Percentiles rank a stretch among this genome's conserved stretches.
These are phyloP conservation scores for Lathyrus tuberosus DNA, from an alignment of 306 rosid species.

Conservation along the genomic window DNA sequence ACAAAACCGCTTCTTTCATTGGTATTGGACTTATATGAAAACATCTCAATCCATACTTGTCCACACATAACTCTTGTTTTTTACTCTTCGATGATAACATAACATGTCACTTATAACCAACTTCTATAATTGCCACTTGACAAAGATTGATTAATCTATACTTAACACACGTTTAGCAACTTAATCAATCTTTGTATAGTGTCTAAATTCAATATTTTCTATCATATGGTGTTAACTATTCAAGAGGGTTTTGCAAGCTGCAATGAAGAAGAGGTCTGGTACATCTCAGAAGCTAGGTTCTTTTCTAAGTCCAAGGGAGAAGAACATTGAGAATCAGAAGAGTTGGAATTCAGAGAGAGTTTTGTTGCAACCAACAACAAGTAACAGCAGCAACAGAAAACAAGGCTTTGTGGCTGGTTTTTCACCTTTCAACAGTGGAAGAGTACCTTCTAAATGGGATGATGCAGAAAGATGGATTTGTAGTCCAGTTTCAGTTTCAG, in stretches of 20 bases:
- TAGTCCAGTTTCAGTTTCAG: slow-evolving; percentile 70
- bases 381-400: slow-evolving; percentile 37
- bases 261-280: slow-evolving; percentile 58
- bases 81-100: slow-evolving; percentile 3
- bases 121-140: slow-evolving; percentile 25
- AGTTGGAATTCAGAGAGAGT: slow-evolving; percentile 84
- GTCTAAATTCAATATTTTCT: slow-evolving; percentile 7
- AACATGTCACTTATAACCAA: too few relatives aligned
- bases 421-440: slow-evolving; percentile 71
- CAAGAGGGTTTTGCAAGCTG: slow-evolving; percentile 2
- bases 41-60: slow-evolving; percentile 28
- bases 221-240: background rate
- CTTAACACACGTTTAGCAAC: background rate
- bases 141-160: slow-evolving; percentile 28
- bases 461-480: slow-evolving; percentile 98
- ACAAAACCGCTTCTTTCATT: slow-evolving; percentile 31
- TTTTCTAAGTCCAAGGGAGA: slow-evolving; percentile 57
- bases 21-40: slow-evolving; percentile 17
- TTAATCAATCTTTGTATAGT: background rate
- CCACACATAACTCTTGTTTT: slow-evolving; percentile 27
- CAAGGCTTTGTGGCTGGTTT: slow-evolving; percentile 42
- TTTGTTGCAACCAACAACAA: slow-evolving; percentile 45
- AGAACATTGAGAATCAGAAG: slow-evolving; percentile 53
- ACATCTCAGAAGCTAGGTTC: slow-evolving; percentile 59
- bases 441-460: slow-evolving; percentile 93